Conservation (phyloP, 371 early-diverging fungal species). For the Lichtheimia corymbifera region DNA sequence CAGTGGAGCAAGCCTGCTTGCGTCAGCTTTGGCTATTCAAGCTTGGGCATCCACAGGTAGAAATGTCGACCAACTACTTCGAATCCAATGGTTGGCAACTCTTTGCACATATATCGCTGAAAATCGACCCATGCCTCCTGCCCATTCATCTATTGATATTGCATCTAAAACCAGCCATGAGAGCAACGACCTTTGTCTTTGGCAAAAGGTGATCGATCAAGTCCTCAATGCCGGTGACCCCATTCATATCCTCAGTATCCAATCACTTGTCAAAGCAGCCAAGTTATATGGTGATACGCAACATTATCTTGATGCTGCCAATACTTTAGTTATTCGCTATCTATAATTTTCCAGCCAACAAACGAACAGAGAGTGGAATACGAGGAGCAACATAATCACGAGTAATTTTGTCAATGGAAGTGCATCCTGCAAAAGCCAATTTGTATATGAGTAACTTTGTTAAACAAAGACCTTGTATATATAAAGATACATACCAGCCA, state of each 20-base stretch:
- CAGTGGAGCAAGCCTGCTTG: slow-evolving; percentile 33
- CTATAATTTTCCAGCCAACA: slow-evolving; percentile 1
- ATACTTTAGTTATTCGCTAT: slow-evolving; percentile 18
- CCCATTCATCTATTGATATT: not conserved
- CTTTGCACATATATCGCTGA: slow-evolving; percentile 40
- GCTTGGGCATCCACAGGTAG: slow-evolving; percentile 4
- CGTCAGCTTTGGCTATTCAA: slow-evolving; percentile 35
- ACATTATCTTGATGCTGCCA: slow-evolving; percentile 21
- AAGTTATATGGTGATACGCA: not conserved
- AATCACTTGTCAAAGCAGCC: slow-evolving; percentile 21
- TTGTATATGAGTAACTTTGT: not conserved
- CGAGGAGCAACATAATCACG: slow-evolving; percentile 6
- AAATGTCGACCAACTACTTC: slow-evolving; percentile 12
- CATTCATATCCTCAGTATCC: slow-evolving; percentile 22
- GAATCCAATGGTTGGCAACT: slow-evolving; percentile 28
- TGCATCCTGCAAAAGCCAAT: slow-evolving; percentile 6
- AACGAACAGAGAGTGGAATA: slow-evolving; percentile 2
- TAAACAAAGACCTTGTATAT: not conserved
- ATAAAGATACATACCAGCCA: slow-evolving; percentile 17
- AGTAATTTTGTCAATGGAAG: slow-evolving; percentile 5
- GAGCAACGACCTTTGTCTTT: slow-evolving; percentile 8
- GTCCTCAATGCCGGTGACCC: slow-evolving; percentile 28
- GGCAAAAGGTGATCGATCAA: slow-evolving; percentile 17
- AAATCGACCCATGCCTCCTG: slow-evolving; percentile 23
- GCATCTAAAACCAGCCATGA: not conserved